Evolutionary conservation across 345 rosid genomes (phyloP).

Genomic region (Brassica nigra): DNA sequence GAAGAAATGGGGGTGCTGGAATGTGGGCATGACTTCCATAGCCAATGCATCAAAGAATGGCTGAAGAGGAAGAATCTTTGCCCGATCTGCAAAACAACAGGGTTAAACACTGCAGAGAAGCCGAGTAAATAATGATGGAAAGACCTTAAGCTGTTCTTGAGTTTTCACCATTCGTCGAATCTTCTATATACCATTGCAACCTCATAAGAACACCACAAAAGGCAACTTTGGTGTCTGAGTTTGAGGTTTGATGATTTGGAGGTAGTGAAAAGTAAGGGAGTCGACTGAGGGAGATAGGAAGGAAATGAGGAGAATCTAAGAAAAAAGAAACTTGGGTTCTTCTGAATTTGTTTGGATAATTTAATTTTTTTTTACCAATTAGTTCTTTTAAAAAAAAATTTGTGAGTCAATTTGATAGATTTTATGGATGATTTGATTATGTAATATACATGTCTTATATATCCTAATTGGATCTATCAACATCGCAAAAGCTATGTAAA

Average conservation of each 20-base stretch:
- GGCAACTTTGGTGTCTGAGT: constrained; percentile 16
- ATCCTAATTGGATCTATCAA: neutral
- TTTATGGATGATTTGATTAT: constrained; percentile 25
- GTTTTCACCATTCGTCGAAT: neutral
- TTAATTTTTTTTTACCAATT: constrained; percentile 23
- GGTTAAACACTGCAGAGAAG: constrained; percentile 50
- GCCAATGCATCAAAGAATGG: constrained; percentile 75
- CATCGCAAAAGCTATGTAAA: constrained; percentile 18
- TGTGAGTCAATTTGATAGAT: constrained; percentile 30
- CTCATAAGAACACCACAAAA: constrained; percentile 12
- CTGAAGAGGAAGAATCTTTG: constrained; percentile 78
- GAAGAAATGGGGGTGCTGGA: constrained; percentile 71
- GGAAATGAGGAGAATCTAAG: constrained; percentile 1
- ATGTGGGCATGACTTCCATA: constrained; percentile 80
- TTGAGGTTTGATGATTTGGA: constrained; percentile 19
- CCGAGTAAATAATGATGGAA: constrained; percentile 13
- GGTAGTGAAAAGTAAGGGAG: constrained; percentile 23
- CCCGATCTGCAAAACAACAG: constrained; percentile 85
- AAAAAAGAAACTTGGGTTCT: constrained; percentile 11
- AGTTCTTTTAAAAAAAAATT: constrained; percentile 13
- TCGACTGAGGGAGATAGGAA: constrained; percentile 15
- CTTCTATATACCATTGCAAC: constrained; percentile 23
- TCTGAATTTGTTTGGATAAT: constrained; percentile 30
- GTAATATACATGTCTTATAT: constrained; percentile 3
- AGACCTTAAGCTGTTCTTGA: constrained; percentile 6